A percentile compares a stretch with the other conserved stretches of the same genome.
Conservation (phyloP, 306 rosid species). For the Rosa chinensis region DNA sequence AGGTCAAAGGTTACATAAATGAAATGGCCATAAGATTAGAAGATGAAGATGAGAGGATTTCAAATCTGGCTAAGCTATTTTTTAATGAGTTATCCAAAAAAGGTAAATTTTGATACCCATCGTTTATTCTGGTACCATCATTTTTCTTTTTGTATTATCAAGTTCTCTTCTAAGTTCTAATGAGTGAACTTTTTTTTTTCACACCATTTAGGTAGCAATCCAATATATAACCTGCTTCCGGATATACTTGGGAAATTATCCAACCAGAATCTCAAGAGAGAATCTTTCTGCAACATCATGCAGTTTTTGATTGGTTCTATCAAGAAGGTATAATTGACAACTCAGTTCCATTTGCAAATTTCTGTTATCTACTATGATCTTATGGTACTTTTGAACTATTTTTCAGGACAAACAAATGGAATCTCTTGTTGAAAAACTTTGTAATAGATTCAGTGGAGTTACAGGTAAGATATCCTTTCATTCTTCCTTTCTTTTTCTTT, state of each 20-base stretch:
- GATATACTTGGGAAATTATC: conserved; percentile 92
- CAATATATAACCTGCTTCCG: conserved; percentile 91
- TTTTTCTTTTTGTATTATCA: conserved; percentile 15
- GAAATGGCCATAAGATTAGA: conserved; percentile 88
- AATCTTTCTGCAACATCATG: conserved; percentile 89
- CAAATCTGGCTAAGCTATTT: conserved; percentile 85
- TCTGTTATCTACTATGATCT: conserved; percentile 20
- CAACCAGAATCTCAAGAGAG: conserved; percentile 66
- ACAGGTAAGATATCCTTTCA: conserved; percentile 47
- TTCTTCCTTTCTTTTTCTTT: not conserved
- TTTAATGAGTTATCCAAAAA: conserved; percentile 89
- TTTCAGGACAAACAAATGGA: conserved; percentile 94
- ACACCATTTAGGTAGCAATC: conserved; percentile 72
- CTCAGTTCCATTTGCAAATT: conserved; percentile 13
- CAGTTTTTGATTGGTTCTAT: conserved; percentile 92
- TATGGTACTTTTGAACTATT: conserved; percentile 28
- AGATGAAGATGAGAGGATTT: conserved; percentile 86
- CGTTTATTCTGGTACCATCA: conserved; percentile 17
- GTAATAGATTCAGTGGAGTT: conserved; percentile 87
- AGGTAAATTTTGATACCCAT: conserved; percentile 40
- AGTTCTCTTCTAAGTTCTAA: not conserved
- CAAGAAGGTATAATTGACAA: conserved; percentile 61
- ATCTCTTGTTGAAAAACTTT: conserved; percentile 93
- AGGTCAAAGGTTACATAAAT: conserved; percentile 94
- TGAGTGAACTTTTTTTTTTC: conserved; percentile 1